These are phyloP conservation scores for Rhynchosporium graminicola DNA, from an alignment of 2,329 filamentous ascomycete species.

Conservation along the genomic window DNA sequence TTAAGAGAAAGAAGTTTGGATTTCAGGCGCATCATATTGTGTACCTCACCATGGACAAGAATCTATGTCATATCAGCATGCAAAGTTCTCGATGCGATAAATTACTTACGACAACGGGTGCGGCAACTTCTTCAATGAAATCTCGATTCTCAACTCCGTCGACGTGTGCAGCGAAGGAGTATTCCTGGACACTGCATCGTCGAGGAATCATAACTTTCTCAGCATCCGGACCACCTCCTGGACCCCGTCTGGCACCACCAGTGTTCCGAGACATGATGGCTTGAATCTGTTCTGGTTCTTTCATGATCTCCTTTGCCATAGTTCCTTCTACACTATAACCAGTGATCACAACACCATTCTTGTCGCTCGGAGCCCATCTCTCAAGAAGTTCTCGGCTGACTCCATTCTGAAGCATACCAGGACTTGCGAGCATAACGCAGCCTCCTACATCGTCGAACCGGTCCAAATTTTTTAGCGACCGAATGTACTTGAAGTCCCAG, in stretches of 20 bases:
- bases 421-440: slow-evolving; percentile 95
- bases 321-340: slow-evolving; percentile 98
- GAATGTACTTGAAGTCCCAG: slow-evolving; percentile 96
- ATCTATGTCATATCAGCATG: slow-evolving; percentile 58
- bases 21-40: slow-evolving; percentile 97
- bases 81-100: neutral
- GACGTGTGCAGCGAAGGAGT: slow-evolving; percentile 94
- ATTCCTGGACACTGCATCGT: slow-evolving; percentile 90
- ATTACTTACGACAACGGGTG: slow-evolving; percentile 82
- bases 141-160: slow-evolving; percentile 94
- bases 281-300: slow-evolving; percentile 91
- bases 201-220: slow-evolving; percentile 91
- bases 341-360: slow-evolving; percentile 98
- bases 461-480: slow-evolving; percentile 88
- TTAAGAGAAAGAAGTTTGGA: slow-evolving; percentile 94
- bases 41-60: slow-evolving; percentile 92
- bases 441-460: slow-evolving; percentile 94
- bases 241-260: slow-evolving; percentile 60
- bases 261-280: slow-evolving; percentile 82
- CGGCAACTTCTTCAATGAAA: slow-evolving; percentile 92
- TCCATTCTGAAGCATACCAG: slow-evolving; percentile 97
- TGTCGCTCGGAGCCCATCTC: slow-evolving; percentile 92
- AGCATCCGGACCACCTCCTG: slow-evolving; percentile 62
- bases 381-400: slow-evolving; percentile 91
- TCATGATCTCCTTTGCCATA: slow-evolving; percentile 94